A percentile compares a stretch with the other conserved stretches of the same genome.
phyloP scores from a whole-genome alignment of 352 stramenopile species.

The Globisporangium okanoganense region DNA sequence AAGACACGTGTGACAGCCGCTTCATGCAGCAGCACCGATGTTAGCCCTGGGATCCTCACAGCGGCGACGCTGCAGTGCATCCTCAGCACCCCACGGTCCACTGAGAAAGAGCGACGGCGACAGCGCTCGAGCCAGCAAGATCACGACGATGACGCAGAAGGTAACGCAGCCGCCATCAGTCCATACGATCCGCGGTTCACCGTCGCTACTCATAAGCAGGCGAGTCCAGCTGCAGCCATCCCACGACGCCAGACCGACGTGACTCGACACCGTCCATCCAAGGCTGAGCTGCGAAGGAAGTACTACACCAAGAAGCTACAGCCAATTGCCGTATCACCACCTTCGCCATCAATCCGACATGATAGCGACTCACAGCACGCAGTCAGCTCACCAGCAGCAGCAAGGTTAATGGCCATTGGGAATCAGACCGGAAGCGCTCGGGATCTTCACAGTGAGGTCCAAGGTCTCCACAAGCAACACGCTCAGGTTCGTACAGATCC shows the following conservation, averaged over 20 bases:
- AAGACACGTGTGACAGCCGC: background rate
- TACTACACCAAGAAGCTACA: constrained; percentile 4
- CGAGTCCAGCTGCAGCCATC: background rate
- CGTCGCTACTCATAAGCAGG: background rate
- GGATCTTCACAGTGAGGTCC: background rate
- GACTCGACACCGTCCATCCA: background rate
- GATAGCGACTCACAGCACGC: background rate
- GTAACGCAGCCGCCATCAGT: background rate
- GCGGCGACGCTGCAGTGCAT: constrained; percentile 25
- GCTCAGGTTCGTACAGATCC: constrained; percentile 6
- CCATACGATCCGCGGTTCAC: constrained; percentile 13
- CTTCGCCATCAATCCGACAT: background rate
- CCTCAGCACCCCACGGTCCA: background rate
- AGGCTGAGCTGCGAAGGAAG: background rate
- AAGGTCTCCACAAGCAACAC: constrained; percentile 1
- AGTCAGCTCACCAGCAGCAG: background rate
- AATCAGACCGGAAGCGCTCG: constrained; percentile 5
- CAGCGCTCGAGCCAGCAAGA: background rate
- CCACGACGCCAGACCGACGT: background rate
- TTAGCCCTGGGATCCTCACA: constrained; percentile 20
- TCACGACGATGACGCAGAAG: background rate
- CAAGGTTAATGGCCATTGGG: background rate
- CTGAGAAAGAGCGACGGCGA: background rate
- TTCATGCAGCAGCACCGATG: background rate
- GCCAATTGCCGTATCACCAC: background rate